These are phyloP conservation scores for Leishmania guyanensis DNA, from an alignment of 208 protist species.

Conservation along the genomic window DNA sequence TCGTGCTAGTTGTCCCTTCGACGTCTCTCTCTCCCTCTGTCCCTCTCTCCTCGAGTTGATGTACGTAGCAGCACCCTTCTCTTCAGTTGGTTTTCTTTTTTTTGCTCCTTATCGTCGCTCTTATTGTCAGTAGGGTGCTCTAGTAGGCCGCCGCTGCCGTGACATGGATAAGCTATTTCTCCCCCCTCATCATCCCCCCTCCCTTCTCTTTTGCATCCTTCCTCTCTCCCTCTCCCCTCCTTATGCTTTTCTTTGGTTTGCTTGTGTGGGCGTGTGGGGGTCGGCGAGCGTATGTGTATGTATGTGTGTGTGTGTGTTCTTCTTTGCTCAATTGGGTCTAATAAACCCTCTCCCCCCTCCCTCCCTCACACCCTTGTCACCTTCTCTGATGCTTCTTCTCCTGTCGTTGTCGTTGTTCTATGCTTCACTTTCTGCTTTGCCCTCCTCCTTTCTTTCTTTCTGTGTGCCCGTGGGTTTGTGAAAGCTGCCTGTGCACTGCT, in stretches of 20 bases:
- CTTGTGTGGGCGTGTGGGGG: constrained; percentile 1
- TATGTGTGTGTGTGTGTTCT: not conserved
- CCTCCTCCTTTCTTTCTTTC: not conserved
- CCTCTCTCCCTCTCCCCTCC: not conserved
- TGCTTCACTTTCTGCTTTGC: not conserved
- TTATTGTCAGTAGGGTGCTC: not conserved
- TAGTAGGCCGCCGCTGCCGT: not conserved
- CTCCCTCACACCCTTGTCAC: not conserved
- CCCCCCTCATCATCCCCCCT: not conserved
- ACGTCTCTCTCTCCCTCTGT: not conserved
- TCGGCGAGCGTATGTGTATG: not conserved
- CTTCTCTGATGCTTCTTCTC: not conserved
- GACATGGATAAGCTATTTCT: not conserved
- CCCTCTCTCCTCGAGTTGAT: not conserved
- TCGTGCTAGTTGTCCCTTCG: not conserved
- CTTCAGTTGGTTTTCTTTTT: not conserved
- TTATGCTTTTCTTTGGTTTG: not conserved
- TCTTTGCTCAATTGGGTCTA: too few species aligned
- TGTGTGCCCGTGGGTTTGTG: not conserved
- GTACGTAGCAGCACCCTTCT: not conserved
- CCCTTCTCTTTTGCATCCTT: not conserved
- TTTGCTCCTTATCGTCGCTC: not conserved
- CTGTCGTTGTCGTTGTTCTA: not conserved
- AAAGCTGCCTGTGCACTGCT: not conserved
- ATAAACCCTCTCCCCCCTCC: too few species aligned